These are phyloP conservation scores for Fusarium odoratissimum DNA, from an alignment of 2,329 filamentous ascomycete genomes.

Conservation along the genomic window DNA sequence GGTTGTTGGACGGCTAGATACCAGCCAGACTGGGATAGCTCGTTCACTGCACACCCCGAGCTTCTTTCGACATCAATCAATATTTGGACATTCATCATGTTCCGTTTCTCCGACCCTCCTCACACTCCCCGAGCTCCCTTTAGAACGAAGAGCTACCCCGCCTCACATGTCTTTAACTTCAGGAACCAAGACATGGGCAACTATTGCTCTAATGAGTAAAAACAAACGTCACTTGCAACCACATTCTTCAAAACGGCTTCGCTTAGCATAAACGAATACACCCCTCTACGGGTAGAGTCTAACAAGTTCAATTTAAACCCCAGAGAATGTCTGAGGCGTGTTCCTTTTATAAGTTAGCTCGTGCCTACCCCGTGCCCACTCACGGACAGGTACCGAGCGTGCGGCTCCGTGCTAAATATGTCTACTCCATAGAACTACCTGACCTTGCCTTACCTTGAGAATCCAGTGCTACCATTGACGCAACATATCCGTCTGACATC, in stretches of 20 bases:
- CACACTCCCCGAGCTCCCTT: slow-evolving; percentile 23
- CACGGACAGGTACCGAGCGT: slow-evolving; percentile 43
- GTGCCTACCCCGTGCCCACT: slow-evolving; percentile 20
- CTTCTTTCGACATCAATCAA: slow-evolving; percentile 5
- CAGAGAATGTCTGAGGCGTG: slow-evolving; percentile 14
- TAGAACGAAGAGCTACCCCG: slow-evolving; percentile 17
- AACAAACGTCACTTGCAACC: background rate
- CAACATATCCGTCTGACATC: slow-evolving; percentile 14
- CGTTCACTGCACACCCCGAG: slow-evolving; percentile 14
- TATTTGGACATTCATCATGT: slow-evolving; percentile 5
- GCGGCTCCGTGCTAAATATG: slow-evolving; percentile 37
- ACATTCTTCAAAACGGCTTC: background rate
- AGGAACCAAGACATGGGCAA: slow-evolving; percentile 1
- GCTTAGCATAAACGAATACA: background rate
- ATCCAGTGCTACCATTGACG: background rate
- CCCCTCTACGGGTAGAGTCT: slow-evolving; percentile 9
- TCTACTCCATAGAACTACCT: slow-evolving; percentile 23
- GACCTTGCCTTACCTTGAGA: background rate
- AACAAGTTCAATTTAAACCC: slow-evolving; percentile 7
- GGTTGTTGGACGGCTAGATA: background rate
- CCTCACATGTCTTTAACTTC: slow-evolving; percentile 26
- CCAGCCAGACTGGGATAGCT: slow-evolving; percentile 13
- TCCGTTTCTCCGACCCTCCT: slow-evolving; percentile 24
- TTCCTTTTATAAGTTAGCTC: background rate
- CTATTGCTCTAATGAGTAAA: slow-evolving; percentile 19